Base-by-base conservation (phyloP, 1,139 yeast species). In the Yamadazyma buinensis region DNA sequence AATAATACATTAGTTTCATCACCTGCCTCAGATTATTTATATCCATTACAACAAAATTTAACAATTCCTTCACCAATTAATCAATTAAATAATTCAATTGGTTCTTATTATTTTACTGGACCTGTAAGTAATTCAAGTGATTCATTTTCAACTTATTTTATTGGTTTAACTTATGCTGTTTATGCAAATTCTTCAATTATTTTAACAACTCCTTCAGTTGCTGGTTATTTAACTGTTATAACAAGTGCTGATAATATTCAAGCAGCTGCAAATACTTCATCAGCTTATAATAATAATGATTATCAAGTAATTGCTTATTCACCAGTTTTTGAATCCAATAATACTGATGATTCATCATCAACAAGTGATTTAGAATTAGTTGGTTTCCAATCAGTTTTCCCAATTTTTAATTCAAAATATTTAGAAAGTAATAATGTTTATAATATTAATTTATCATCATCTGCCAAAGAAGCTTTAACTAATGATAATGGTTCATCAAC, bases 191-290 rank as follows among this genome's bases (percentile, higher is more conserved):
- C 82, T 11, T 84, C 95, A 5, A 81, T 86, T 18, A 64, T 85
- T 33, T 58, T 83, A 18, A 61, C 72, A 21, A 61, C 72, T 13
- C 79, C 84, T 3, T 67, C 74, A 14, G 64, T 84, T 5, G 74
- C 82, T 1, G 97, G 96, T 0, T 88, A 78, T 55, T 49, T 87
- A 29, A 72, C 95, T 0, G 73, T 85, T 6, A 60, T 85, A 1
- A 71, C 84, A 46, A 67, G 71, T 41, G 85, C 92, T 0, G 64
- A 65, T 22, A 58, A 73, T 20, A 58, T 85, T 30, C 65, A 65
- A 41, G 44, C 57, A 8, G 75, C 84, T 1, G 64, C 78, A 4
- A 65, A 72, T 40, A 17, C 39, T 8, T 8, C 29, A 6, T 14
- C n/a, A 8, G 34, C 31, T 15, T 29, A 34, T n/a, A 23, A 33